Conservation (phyloP, 352 stramenopile genomes). For the Phytophthora multivora region DNA sequence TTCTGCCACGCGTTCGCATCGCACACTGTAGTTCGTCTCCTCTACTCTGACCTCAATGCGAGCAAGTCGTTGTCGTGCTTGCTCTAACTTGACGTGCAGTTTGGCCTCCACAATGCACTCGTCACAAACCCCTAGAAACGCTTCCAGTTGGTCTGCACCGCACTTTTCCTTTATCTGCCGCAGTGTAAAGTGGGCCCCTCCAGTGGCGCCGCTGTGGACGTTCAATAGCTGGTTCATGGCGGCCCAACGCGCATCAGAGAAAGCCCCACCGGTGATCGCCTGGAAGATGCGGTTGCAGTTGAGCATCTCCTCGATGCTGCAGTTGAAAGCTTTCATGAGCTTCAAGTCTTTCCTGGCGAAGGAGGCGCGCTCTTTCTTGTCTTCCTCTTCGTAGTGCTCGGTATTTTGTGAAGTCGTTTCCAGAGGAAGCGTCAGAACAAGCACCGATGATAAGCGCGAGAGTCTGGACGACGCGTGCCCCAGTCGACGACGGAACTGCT, state of each 20-base stretch:
- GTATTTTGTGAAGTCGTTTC: background rate
- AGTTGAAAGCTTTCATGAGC: slow-evolving; percentile 40
- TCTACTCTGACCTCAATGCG: slow-evolving; percentile 37
- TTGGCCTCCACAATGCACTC: slow-evolving; percentile 60
- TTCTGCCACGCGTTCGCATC: slow-evolving; percentile 37
- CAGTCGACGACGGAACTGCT: slow-evolving; percentile 61
- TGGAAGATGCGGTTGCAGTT: slow-evolving; percentile 55
- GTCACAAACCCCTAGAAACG: slow-evolving; percentile 43
- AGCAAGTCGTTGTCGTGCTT: slow-evolving; percentile 33
- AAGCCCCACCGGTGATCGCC: slow-evolving; percentile 44
- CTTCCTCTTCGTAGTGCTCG: slow-evolving; percentile 1
- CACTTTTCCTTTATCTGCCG: slow-evolving; percentile 34
- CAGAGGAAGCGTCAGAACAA: slow-evolving; percentile 17
- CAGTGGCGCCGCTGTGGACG: background rate
- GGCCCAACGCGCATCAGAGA: slow-evolving; percentile 49
- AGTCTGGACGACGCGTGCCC: slow-evolving; percentile 43
- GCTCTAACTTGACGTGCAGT: slow-evolving; percentile 41
- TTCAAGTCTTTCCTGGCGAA: slow-evolving; percentile 39
- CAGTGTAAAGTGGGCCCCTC: slow-evolving; percentile 23
- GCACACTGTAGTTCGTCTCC: slow-evolving; percentile 48
- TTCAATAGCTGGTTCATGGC: slow-evolving; percentile 28
- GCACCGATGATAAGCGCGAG: slow-evolving; percentile 16
- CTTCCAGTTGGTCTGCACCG: slow-evolving; percentile 9
- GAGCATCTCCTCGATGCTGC: slow-evolving; percentile 50
- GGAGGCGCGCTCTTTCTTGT: background rate